Conservation (phyloP, 2,329 filamentous ascomycete genomes). For the Aspergillus puulaauensis region DNA sequence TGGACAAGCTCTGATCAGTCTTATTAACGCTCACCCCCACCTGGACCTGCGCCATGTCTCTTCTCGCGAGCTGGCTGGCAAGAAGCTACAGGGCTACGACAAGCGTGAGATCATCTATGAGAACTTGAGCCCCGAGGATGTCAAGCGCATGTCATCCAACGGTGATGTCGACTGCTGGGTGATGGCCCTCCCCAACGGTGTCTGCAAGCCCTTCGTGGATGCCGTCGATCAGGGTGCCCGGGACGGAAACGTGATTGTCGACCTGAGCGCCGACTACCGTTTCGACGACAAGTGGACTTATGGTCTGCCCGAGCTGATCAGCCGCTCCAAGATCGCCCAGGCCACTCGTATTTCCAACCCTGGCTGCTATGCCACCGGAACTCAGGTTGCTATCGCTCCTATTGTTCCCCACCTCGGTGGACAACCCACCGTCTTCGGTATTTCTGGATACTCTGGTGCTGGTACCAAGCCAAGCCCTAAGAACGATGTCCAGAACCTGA, state of each 20-base stretch:
- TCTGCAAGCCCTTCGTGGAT: conserved; percentile 91
- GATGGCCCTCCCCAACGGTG: conserved; percentile 93
- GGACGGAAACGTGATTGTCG: conserved; percentile 75
- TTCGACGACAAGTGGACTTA: conserved; percentile 87
- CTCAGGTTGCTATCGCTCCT: conserved; percentile 84
- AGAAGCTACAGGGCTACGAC: conserved; percentile 83
- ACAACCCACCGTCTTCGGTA: conserved; percentile 80
- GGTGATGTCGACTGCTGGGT: conserved; percentile 94
- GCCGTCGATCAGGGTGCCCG: conserved; percentile 73
- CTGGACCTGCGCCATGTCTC: conserved; percentile 91
- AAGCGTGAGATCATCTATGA: conserved; percentile 93
- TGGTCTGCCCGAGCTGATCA: conserved; percentile 81
- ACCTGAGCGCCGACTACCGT: conserved; percentile 94
- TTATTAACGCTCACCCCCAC: conserved; percentile 83
- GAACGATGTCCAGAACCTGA: conserved; percentile 82
- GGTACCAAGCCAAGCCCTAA: conserved; percentile 92
- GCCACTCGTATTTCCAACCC: conserved; percentile 86
- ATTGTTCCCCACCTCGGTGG: conserved; percentile 75
- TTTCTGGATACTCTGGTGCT: conserved; percentile 91
- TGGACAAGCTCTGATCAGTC: conserved; percentile 81
- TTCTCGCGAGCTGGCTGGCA: conserved; percentile 84
- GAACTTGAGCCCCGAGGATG: conserved; percentile 82
- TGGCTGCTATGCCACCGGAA: conserved; percentile 91
- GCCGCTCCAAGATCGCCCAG: conserved; percentile 71
- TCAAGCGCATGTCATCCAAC: conserved; percentile 77